Percentiles rank a stretch among this genome's conserved stretches.
These are phyloP conservation scores for Alternaria longipes DNA, from an alignment of 2,329 filamentous ascomycete species.

Conservation along the genomic window DNA sequence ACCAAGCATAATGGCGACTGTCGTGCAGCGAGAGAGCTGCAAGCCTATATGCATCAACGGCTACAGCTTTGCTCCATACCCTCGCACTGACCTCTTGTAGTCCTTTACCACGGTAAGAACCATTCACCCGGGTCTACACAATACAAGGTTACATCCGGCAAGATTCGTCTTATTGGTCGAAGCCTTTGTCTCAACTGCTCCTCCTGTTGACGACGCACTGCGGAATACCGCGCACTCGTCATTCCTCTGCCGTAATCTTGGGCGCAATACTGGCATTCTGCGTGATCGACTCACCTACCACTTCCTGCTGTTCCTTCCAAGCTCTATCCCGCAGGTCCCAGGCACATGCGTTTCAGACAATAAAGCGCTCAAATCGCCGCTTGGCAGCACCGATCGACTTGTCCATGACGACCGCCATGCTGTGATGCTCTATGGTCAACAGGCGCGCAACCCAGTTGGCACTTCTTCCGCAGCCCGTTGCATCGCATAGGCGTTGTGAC, in stretches of 20 bases:
- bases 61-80: slow-evolving; percentile 17
- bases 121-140: slow-evolving; percentile 12
- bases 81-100: slow-evolving; percentile 20
- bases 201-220: not conserved
- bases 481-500: not conserved
- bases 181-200: not conserved
- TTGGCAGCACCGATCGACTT: not conserved
- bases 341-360: not conserved
- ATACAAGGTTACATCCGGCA: not conserved
- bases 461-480: slow-evolving; percentile 5
- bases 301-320: not conserved
- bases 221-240: not conserved
- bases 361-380: slow-evolving; percentile 7
- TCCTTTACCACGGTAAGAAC: slow-evolving; percentile 17
- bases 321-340: not conserved
- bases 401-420: not conserved
- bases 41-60: slow-evolving; percentile 16
- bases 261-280: not conserved
- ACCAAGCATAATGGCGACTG: slow-evolving; percentile 5
- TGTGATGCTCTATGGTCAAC: slow-evolving; percentile 3
- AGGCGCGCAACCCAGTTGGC: slow-evolving; percentile 9
- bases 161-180: not conserved
- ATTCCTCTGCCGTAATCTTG: slow-evolving; percentile 4
- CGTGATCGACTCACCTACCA: not conserved
- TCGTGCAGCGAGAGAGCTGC: slow-evolving; percentile 6